Evolutionary conservation across 768 basidiomycete genomes (phyloP).

Genomic region (Hysterangium stoloniferum): DNA sequence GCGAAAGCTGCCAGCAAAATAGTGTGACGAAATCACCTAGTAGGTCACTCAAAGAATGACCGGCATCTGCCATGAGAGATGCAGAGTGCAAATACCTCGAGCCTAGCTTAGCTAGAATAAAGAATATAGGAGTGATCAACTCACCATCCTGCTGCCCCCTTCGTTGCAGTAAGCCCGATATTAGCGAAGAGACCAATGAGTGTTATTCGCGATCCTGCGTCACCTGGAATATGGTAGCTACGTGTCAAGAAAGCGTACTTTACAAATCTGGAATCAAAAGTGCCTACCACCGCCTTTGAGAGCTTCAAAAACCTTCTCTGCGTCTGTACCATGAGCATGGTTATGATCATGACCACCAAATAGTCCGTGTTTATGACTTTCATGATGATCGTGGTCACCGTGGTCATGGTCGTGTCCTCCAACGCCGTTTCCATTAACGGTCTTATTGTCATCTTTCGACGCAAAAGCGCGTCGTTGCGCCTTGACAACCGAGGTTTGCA

Average conservation of each 20-base stretch:
- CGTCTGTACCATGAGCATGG: conserved; percentile 51
- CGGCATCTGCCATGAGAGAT: conserved; percentile 86
- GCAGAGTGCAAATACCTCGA: conserved; percentile 61
- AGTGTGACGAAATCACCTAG: conserved; percentile 89
- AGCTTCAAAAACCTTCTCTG: conserved; percentile 61
- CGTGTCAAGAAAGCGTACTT: neutral
- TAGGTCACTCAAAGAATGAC: conserved; percentile 82
- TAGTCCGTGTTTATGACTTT: conserved; percentile 53
- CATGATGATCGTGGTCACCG: conserved; percentile 24
- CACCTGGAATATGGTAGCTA: conserved; percentile 37
- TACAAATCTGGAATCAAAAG: neutral
- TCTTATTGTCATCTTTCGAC: neutral
- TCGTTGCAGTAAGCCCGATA: conserved; percentile 69
- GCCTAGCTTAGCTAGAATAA: neutral
- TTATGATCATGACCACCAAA: conserved; percentile 56
- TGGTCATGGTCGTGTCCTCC: neutral
- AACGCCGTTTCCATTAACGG: neutral
- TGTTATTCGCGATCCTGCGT: conserved; percentile 78
- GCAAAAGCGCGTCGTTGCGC: neutral
- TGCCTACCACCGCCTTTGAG: conserved; percentile 55
- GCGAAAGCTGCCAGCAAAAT: conserved; percentile 79
- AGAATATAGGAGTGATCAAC: conserved; percentile 25
- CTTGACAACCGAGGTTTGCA: neutral
- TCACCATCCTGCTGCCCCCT: conserved; percentile 83
- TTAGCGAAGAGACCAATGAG: conserved; percentile 80